Percentiles rank a stretch among this genome's conserved stretches.
Conservation (phyloP, 2,329 filamentous ascomycete species). For the Dactylellina drechsleri region DNA sequence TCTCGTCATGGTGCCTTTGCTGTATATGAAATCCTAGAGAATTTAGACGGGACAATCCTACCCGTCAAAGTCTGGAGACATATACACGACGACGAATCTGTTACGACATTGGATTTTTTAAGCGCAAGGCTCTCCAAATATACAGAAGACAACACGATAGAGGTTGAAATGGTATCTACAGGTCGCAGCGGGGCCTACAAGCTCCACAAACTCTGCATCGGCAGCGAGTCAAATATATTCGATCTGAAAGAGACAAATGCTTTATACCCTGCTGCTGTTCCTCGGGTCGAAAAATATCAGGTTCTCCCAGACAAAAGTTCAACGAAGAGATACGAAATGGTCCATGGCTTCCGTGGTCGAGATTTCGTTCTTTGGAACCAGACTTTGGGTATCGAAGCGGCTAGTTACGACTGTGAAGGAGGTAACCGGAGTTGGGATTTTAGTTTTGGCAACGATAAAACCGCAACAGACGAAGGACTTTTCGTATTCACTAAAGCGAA, state of each 20-base stretch:
- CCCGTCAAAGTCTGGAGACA: conserved; percentile 41
- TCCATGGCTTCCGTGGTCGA: conserved; percentile 84
- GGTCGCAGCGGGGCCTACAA: conserved; percentile 56
- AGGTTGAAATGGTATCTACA: conserved; percentile 42
- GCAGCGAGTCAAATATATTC: neutral
- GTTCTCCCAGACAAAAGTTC: conserved; percentile 11
- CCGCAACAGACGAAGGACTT: conserved; percentile 62
- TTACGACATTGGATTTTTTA: conserved; percentile 49
- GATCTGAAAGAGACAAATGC: conserved; percentile 20
- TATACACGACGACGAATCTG: conserved; percentile 56
- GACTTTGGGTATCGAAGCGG: conserved; percentile 74
- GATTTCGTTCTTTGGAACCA: conserved; percentile 85
- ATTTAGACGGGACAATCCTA: neutral
- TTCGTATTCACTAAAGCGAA: conserved; percentile 81
- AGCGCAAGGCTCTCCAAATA: neutral
- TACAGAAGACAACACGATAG: neutral
- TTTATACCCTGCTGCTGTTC: conserved; percentile 29
- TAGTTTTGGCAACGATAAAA: conserved; percentile 60
- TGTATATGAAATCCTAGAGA: conserved; percentile 19
- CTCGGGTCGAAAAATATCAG: conserved; percentile 43
- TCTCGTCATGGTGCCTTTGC: conserved; percentile 47
- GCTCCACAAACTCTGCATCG: conserved; percentile 19
- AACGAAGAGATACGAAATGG: conserved; percentile 65
- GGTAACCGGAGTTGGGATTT: conserved; percentile 80
- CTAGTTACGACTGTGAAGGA: conserved; percentile 82